Conservation (phyloP, 139 green algal genomes). For the Marvania coccoides region DNA sequence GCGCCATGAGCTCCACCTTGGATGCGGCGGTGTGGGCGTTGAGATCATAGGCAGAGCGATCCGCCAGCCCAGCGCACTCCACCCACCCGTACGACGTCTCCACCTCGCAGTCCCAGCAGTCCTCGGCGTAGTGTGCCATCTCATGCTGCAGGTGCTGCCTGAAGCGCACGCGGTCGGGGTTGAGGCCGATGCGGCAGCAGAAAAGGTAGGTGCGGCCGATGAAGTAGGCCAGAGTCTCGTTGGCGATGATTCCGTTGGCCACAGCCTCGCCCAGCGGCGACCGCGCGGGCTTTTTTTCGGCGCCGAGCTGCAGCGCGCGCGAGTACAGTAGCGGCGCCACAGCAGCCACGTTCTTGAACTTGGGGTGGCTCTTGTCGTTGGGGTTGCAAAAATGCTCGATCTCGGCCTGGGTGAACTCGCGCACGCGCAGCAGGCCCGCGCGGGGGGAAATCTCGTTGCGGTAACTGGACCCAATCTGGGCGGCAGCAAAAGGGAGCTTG, state of each 20-base stretch:
- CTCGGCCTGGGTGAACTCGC: conserved; percentile 98
- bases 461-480: conserved; percentile 90
- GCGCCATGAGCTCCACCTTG: conserved; percentile 78
- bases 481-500: conserved; percentile 96
- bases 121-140: conserved; percentile 82
- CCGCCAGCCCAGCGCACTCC: conserved; percentile 95
- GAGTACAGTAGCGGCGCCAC: conserved; percentile 87
- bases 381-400: conserved; percentile 99
- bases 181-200: conserved; percentile 73
- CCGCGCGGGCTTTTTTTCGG: conserved; percentile 72
- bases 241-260: conserved; percentile 83
- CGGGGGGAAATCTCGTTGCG: conserved; percentile 93
- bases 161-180: conserved; percentile 81
- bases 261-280: conserved; percentile 84
- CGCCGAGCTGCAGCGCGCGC: conserved; percentile 75
- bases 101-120: conserved; percentile 98
- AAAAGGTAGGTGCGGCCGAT: conserved; percentile 97
- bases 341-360: conserved; percentile 76
- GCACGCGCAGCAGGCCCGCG: conserved; percentile 87
- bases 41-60: conserved; percentile 93
- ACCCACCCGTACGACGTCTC: conserved; percentile 96
- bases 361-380: conserved; percentile 86
- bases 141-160: conserved; percentile 97
- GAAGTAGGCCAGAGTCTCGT: conserved; percentile 99
- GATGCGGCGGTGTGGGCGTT: conserved; percentile 58